These are phyloP conservation scores for Vachellia pachyceras DNA, from an alignment of 306 rosid genomes.

Conservation along the genomic window DNA sequence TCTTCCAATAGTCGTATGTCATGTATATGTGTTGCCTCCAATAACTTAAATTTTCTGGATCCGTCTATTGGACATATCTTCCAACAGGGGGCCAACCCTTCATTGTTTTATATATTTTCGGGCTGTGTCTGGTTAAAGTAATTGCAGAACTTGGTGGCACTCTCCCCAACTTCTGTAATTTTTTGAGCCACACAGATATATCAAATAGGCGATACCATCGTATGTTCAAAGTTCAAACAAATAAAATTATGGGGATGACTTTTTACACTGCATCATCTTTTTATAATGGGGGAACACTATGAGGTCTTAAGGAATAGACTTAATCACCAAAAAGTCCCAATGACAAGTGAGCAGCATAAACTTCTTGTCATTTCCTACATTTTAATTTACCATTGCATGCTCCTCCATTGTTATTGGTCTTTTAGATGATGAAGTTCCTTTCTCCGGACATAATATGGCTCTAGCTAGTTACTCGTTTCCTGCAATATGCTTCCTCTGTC, in stretches of 20 bases:
- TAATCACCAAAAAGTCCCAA: no score
- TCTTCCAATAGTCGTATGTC: background rate
- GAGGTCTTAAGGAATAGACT: no score
- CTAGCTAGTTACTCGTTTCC: background rate
- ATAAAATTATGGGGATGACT: background rate
- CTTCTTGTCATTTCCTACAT: no score
- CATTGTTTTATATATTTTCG: background rate
- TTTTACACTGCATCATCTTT: background rate
- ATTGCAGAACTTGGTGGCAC: background rate
- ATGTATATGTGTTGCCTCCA: background rate
- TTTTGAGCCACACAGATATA: background rate
- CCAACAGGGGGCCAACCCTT: background rate
- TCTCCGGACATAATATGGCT: no score
- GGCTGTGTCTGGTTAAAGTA: background rate
- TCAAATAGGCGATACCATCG: background rate
- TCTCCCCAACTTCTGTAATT: background rate
- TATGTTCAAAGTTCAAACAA: no score
- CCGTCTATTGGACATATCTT: background rate
- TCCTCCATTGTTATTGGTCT: no score
- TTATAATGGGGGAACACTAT: no score
- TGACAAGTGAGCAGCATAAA: no score
- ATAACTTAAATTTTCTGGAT: background rate
- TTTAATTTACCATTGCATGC: no score
- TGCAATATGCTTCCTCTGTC: background rate
- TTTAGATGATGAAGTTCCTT: no score